Conservation (phyloP, 2,329 filamentous ascomycete genomes). For the Chalara sp. region DNA sequence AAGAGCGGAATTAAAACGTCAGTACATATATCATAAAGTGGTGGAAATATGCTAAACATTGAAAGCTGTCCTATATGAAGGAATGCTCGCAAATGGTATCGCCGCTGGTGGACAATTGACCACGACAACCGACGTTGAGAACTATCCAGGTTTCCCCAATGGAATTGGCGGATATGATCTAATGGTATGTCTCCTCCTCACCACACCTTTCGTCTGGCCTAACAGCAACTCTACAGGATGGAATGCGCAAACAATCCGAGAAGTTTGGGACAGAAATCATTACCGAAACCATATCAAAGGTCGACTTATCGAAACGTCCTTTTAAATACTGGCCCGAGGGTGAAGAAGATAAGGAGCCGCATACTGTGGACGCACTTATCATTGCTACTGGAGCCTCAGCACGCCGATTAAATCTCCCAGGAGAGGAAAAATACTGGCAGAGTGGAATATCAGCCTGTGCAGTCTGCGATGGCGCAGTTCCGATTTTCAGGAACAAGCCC, state of each 20-base stretch:
- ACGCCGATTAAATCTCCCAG: constrained; percentile 70
- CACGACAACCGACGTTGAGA: constrained; percentile 97
- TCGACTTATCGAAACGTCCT: constrained; percentile 77
- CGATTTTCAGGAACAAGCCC: constrained; percentile 95
- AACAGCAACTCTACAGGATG: constrained; percentile 41
- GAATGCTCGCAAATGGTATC: constrained; percentile 95
- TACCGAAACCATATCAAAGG: constrained; percentile 82
- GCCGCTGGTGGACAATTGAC: constrained; percentile 95
- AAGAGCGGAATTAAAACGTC: constrained; percentile 65
- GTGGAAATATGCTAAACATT: constrained; percentile 22
- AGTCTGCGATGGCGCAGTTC: constrained; percentile 93
- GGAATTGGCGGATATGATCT: constrained; percentile 81
- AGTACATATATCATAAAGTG: too few relatives aligned
- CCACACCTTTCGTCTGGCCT: background rate
- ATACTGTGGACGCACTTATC: constrained; percentile 89
- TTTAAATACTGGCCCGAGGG: constrained; percentile 96
- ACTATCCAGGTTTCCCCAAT: constrained; percentile 91
- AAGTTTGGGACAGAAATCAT: constrained; percentile 90
- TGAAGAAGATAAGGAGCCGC: constrained; percentile 66
- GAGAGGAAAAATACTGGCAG: constrained; percentile 96
- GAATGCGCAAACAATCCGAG: constrained; percentile 87
- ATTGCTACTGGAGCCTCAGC: constrained; percentile 94
- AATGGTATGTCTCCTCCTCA: constrained; percentile 47
- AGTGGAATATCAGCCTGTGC: constrained; percentile 94
- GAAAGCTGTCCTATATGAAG: constrained; percentile 82